A percentile compares a stretch with the other conserved stretches of the same genome.
These are phyloP conservation scores for Alternaria consortialis DNA, from an alignment of 2,329 filamentous ascomycete genomes.

Conservation along the genomic window DNA sequence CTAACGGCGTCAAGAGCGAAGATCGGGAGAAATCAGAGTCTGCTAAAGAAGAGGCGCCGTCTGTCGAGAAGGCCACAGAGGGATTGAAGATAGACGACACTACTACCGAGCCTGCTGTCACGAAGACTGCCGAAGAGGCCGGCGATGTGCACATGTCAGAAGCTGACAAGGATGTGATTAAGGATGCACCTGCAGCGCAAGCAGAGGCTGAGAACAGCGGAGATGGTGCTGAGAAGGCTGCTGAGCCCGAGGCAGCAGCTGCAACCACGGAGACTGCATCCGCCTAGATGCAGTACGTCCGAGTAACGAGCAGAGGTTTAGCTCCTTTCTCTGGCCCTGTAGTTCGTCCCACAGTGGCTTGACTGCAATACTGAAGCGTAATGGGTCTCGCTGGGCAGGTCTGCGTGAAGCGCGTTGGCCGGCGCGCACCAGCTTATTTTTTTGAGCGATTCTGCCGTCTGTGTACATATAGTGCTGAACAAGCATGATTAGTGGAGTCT, in stretches of 20 bases:
- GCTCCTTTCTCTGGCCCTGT: neutral
- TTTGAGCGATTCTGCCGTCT: constrained; percentile 3
- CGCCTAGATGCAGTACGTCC: constrained; percentile 5
- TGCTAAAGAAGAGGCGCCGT: constrained; percentile 33
- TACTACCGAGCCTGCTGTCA: constrained; percentile 29
- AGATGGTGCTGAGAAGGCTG: constrained; percentile 21
- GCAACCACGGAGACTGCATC: constrained; percentile 12
- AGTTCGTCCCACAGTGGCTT: neutral
- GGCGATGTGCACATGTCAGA: constrained; percentile 41
- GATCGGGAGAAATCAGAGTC: constrained; percentile 52
- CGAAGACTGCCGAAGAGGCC: constrained; percentile 32
- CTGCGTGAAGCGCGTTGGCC: neutral
- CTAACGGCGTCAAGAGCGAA: constrained; percentile 49
- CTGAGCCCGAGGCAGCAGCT: constrained; percentile 18
- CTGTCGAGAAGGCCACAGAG: constrained; percentile 48
- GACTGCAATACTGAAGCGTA: constrained; percentile 3
- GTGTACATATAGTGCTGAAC: constrained; percentile 25
- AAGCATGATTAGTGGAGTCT: constrained; percentile 16
- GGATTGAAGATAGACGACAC: constrained; percentile 34
- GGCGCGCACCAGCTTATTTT: constrained; percentile 2
- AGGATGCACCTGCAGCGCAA: constrained; percentile 29
- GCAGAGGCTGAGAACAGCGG: constrained; percentile 20
- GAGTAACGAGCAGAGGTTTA: constrained; percentile 1
- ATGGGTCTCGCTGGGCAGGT: neutral
- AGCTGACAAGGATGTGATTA: constrained; percentile 29